phyloP scores from a whole-genome alignment of 2,329 filamentous ascomycete species.

The Epichloe gansuensis region DNA sequence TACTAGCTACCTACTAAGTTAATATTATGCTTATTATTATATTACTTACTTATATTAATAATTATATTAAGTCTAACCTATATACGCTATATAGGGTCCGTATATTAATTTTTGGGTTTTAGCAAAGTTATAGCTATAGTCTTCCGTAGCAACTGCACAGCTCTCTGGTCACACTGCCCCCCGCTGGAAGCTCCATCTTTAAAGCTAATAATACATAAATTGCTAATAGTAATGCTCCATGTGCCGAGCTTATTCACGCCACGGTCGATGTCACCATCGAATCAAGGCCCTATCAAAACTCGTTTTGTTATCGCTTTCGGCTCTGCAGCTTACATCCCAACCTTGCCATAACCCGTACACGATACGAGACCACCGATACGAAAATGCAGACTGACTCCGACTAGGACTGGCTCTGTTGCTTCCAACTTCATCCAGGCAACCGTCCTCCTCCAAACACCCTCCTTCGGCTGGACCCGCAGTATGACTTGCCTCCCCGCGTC shows the following conservation, averaged over 20 bases:
- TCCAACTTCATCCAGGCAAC: background rate
- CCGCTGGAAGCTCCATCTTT: no score
- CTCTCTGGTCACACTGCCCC: no score
- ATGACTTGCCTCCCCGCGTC: conserved; percentile 22
- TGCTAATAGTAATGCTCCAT: no score
- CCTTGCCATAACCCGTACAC: background rate
- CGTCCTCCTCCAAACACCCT: background rate
- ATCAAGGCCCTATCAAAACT: background rate
- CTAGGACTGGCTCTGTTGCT: background rate
- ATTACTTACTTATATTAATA: no score
- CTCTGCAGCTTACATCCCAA: background rate
- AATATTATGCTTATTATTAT: no score
- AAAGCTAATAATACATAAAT: no score
- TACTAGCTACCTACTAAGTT: no score
- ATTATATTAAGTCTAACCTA: no score
- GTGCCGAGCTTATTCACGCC: background rate
- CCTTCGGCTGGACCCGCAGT: conserved; percentile 12
- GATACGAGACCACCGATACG: background rate
- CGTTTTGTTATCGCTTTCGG: background rate
- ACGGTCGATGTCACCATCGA: background rate
- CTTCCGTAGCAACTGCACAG: no score
- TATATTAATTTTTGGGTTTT: no score
- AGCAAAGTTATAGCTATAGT: no score
- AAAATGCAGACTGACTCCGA: background rate
- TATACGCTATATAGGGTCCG: no score